These are phyloP conservation scores for Beauveria sp. DNA, from an alignment of 2,329 filamentous ascomycete species.

Conservation along the genomic window DNA sequence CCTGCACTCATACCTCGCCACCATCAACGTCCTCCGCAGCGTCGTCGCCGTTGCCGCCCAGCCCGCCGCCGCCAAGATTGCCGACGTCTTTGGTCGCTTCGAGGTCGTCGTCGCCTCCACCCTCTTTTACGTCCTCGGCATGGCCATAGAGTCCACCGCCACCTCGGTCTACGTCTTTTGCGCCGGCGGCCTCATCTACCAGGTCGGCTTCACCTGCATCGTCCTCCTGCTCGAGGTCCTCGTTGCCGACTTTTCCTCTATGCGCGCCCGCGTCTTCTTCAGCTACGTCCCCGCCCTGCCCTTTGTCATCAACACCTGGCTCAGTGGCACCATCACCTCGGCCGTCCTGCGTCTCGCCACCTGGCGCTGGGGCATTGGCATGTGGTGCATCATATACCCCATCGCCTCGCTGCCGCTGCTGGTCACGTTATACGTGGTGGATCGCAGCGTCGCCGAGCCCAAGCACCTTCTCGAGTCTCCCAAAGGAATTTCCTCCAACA, in stretches of 20 bases:
- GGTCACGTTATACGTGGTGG: conserved; percentile 28
- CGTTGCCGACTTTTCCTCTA: conserved; percentile 52
- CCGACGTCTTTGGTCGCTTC: conserved; percentile 55
- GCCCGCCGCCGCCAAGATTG: conserved; percentile 53
- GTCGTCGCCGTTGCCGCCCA: conserved; percentile 53
- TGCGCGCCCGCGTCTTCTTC: conserved; percentile 52
- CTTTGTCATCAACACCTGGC: conserved; percentile 56
- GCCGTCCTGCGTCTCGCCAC: conserved; percentile 41
- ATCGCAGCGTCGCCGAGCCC: conserved; percentile 16
- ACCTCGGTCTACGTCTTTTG: conserved; percentile 41
- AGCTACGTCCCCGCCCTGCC: conserved; percentile 54
- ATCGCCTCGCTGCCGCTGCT: conserved; percentile 48
- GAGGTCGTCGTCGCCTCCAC: conserved; percentile 50
- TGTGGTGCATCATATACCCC: conserved; percentile 56
- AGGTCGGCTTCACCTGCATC: conserved; percentile 50
- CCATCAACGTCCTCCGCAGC: conserved; percentile 49
- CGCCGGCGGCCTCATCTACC: conserved; percentile 48
- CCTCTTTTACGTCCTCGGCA: conserved; percentile 47
- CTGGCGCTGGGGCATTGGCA: conserved; percentile 58
- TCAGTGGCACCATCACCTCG: conserved; percentile 48
- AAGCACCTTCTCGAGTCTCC: neutral
- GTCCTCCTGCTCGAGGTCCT: conserved; percentile 53
- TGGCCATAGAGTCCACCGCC: conserved; percentile 45
- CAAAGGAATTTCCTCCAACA: neutral
- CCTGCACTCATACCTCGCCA: conserved; percentile 48